phyloP scores from a whole-genome alignment of 495 filamentous ascomycete species.

The Annulohypoxylon maeteangense region DNA sequence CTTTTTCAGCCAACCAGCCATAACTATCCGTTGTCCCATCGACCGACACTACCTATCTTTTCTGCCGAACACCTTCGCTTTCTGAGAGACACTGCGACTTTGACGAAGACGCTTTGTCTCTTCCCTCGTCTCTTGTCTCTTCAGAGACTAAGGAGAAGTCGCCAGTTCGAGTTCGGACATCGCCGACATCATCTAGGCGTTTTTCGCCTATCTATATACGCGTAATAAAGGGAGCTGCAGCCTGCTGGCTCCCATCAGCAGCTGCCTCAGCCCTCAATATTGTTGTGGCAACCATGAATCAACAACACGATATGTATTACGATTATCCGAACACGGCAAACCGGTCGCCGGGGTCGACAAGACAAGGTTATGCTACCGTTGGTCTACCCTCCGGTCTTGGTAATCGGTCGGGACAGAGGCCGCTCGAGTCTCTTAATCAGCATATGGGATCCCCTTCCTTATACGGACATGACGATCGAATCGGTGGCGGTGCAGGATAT shows the following conservation, averaged over 20 bases:
- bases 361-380: conserved; percentile 62
- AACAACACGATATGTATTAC: conserved; percentile 62
- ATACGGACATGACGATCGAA: conserved; percentile 62
- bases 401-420: conserved; percentile 71
- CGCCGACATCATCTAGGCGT: conserved; percentile 19
- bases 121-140: conserved; percentile 8
- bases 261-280: conserved; percentile 40
- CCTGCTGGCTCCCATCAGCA: conserved; percentile 49
- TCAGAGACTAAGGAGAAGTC: conserved; percentile 9
- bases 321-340: conserved; percentile 49
- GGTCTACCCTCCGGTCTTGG: conserved; percentile 66
- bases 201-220: conserved; percentile 42
- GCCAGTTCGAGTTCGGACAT: conserved; percentile 9
- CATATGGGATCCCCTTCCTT: conserved; percentile 57
- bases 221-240: conserved; percentile 47
- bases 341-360: conserved; percentile 56
- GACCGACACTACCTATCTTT: conserved; percentile 26
- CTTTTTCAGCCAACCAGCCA: conserved; percentile 46
- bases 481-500: conserved; percentile 66
- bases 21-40: conserved; percentile 32
- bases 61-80: background rate
- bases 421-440: conserved; percentile 53
- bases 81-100: conserved; percentile 18
- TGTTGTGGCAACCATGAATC: conserved; percentile 62
- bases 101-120: conserved; percentile 31